These are phyloP conservation scores for Colletotrichum filicis DNA, from an alignment of 2,329 filamentous ascomycete genomes.

Conservation along the genomic window DNA sequence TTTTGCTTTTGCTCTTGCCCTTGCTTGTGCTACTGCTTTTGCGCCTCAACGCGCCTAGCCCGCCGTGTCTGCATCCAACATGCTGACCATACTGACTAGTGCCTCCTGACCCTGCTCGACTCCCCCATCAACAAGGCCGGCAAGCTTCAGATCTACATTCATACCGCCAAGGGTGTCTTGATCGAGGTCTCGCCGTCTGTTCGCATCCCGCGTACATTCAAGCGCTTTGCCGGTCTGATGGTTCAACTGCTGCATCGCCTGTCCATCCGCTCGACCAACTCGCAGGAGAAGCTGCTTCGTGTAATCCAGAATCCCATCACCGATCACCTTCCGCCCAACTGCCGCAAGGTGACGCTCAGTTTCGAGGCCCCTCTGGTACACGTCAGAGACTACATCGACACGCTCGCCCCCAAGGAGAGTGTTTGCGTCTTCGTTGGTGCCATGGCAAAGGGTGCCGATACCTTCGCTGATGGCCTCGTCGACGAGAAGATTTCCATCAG, in stretches of 20 bases:
- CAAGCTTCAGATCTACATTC: slow-evolving; percentile 97
- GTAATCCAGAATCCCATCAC: slow-evolving; percentile 99
- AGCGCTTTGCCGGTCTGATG: slow-evolving; percentile 98
- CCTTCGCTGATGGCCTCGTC: slow-evolving; percentile 93
- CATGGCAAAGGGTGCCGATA: slow-evolving; percentile 97
- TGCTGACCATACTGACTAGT: slow-evolving; percentile 69
- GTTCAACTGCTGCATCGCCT: slow-evolving; percentile 96
- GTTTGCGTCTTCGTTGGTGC: slow-evolving; percentile 98
- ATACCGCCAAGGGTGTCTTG: slow-evolving; percentile 95
- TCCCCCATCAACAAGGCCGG: slow-evolving; percentile 99
- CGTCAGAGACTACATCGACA: slow-evolving; percentile 88
- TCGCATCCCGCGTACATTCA: slow-evolving; percentile 97
- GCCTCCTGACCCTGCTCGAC: slow-evolving; percentile 94
- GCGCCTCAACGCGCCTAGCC: slow-evolving; percentile 41
- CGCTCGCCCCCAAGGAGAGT: slow-evolving; percentile 84
- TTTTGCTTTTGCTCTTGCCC: slow-evolving; percentile 19
- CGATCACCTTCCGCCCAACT: slow-evolving; percentile 95
- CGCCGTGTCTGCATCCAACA: slow-evolving; percentile 54
- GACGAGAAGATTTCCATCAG: slow-evolving; percentile 99
- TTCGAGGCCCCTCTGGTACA: slow-evolving; percentile 91
- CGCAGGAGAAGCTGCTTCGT: slow-evolving; percentile 95
- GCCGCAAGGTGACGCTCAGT: slow-evolving; percentile 95
- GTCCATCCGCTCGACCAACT: slow-evolving; percentile 95
- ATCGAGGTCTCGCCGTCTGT: slow-evolving; percentile 99
- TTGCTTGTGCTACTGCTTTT: slow-evolving; percentile 22